Percentiles rank a stretch among this genome's conserved stretches.
Conservation (phyloP, 768 basidiomycete species). For the Tricholoma sp. region DNA sequence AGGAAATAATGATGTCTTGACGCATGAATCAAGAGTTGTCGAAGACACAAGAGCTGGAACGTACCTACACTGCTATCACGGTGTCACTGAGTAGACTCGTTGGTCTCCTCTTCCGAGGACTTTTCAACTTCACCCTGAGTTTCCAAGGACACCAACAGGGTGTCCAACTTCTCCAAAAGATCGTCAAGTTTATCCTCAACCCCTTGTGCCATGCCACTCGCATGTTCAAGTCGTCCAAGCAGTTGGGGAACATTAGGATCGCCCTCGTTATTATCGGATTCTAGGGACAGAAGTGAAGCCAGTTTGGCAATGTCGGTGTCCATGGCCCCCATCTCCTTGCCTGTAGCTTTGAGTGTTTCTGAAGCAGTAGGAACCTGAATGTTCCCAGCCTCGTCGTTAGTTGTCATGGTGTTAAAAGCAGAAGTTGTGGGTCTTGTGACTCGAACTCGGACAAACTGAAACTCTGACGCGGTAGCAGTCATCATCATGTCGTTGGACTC, state of each 20-base stretch:
- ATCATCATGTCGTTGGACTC: slow-evolving; percentile 41
- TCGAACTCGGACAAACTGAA: slow-evolving; percentile 2
- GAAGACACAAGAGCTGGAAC: not conserved
- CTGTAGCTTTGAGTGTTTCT: not conserved
- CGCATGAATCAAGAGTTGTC: not conserved
- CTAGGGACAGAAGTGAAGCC: slow-evolving; percentile 25
- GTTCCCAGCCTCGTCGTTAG: slow-evolving; percentile 3
- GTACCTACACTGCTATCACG: not conserved
- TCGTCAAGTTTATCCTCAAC: slow-evolving; percentile 61
- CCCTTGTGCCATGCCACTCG: slow-evolving; percentile 53
- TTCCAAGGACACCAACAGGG: slow-evolving; percentile 43
- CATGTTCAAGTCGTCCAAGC: slow-evolving; percentile 48
- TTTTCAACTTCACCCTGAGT: not conserved
- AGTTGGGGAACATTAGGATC: slow-evolving; percentile 47
- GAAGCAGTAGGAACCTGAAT: slow-evolving; percentile 10
- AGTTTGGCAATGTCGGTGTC: slow-evolving; percentile 34
- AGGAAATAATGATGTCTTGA: not conserved
- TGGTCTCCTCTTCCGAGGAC: not conserved
- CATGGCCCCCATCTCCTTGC: slow-evolving; percentile 12
- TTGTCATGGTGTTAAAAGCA: slow-evolving; percentile 7
- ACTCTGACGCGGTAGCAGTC: slow-evolving; percentile 7
- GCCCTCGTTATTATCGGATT: slow-evolving; percentile 25
- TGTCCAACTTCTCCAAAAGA: slow-evolving; percentile 55
- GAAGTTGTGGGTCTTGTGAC: no score
- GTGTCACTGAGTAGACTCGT: not conserved